Percentiles rank a stretch among this genome's conserved stretches.
phyloP scores from a whole-genome alignment of 768 basidiomycete species.

The Tricholoma matsutake region DNA sequence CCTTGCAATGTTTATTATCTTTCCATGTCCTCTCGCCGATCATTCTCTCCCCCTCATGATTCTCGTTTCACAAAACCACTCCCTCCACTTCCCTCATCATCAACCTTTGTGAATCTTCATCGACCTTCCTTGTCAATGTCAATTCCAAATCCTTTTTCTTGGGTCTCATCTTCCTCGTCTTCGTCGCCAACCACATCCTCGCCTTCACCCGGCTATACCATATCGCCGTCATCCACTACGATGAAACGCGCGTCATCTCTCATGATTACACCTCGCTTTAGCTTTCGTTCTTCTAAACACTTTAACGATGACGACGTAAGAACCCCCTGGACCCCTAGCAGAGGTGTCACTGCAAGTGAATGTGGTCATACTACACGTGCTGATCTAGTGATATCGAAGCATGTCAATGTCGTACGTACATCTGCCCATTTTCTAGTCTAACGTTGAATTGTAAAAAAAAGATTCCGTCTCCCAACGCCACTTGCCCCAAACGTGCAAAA shows the following conservation, averaged over 20 bases:
- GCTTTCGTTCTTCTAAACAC: neutral
- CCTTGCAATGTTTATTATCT: too few relatives aligned
- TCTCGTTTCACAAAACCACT: too few relatives aligned
- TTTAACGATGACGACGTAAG: neutral
- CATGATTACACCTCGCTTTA: neutral
- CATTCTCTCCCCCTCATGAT: too few relatives aligned
- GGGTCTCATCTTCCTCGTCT: too few relatives aligned
- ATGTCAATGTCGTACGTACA: neutral
- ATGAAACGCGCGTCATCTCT: constrained; percentile 1
- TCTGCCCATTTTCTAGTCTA: neutral
- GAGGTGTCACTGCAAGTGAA: constrained; percentile 1
- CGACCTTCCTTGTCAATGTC: neutral
- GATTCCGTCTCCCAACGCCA: too few relatives aligned
- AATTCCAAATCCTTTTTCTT: too few relatives aligned
- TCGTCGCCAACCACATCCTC: too few relatives aligned
- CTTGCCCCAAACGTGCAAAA: neutral
- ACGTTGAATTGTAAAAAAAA: neutral
- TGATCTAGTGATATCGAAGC: neutral
- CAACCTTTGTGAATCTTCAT: too few relatives aligned
- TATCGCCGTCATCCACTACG: neutral
- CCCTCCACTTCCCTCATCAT: neutral
- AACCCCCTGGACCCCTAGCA: neutral
- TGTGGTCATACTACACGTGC: neutral
- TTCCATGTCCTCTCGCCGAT: too few relatives aligned
- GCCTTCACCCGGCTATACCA: too few relatives aligned